Conservation (phyloP, 768 basidiomycete genomes). For the Xerocomus spinulosus region DNA sequence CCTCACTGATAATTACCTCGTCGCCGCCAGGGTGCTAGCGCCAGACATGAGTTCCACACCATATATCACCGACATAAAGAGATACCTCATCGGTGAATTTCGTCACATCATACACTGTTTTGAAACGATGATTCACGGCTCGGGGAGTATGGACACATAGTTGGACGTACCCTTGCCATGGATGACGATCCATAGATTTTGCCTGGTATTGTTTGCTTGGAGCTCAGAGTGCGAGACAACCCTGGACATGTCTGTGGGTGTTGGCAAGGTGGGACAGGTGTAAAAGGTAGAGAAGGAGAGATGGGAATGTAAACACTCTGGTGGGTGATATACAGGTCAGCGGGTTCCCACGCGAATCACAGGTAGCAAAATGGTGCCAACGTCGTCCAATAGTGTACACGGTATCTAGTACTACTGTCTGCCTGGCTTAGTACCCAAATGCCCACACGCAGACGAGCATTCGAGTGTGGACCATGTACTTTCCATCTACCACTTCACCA, state of each 20-base stretch:
- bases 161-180: conserved; percentile 68
- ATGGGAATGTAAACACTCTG: conserved; percentile 4
- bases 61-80: conserved; percentile 3
- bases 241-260: conserved; percentile 40
- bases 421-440: conserved; percentile 77
- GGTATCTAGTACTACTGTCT: conserved; percentile 33
- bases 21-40: conserved; percentile 93
- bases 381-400: background rate
- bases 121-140: conserved; percentile 4
- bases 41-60: conserved; percentile 5
- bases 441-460: conserved; percentile 55
- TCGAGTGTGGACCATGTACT: conserved; percentile 73
- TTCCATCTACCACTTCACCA: conserved; percentile 65
- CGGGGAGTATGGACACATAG: background rate
- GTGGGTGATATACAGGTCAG: conserved; percentile 11
- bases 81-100: conserved; percentile 93
- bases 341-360: conserved; percentile 27
- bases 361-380: background rate
- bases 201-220: conserved; percentile 68
- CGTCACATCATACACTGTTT: conserved; percentile 84
- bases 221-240: conserved; percentile 70
- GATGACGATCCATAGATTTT: conserved; percentile 76
- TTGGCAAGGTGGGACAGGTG: conserved; percentile 7
- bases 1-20: conserved; percentile 93
- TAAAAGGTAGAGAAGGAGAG: conserved; percentile 6